Base-by-base conservation (phyloP, 1,284 basidiomycete genomes). In the Pterulicium gracile region DNA sequence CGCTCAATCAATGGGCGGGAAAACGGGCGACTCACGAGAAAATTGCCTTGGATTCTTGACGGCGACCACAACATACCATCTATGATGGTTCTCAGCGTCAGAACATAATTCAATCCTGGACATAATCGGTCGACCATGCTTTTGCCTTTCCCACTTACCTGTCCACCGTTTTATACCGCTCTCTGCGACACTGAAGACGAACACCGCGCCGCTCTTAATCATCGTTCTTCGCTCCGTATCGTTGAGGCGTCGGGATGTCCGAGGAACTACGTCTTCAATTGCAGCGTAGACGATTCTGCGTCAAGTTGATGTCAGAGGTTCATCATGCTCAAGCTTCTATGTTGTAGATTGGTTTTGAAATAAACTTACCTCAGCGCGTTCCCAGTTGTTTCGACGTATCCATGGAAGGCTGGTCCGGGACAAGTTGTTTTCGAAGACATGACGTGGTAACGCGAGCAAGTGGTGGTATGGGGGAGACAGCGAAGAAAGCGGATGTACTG, bases 151-250 rank as follows among this genome's bases (percentile, higher is more conserved):
- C 13, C 18, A 34, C 62, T 48, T 48, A 70, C 70, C 72, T 44
- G 87, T 89, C 87, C 87, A 89, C 17, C 87, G 72, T 59, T 86
- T 88, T 61, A 90, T 89, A 18, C 81, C 82, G 51, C 84, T 86
- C 56, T 88, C 84, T 52, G 83, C 77, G 57, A 88, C 86, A 55
- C 76, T 80, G 63, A 88, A 90, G 43, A 89, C 81, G 58, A 88
- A 90, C 21, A 89, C 77, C 7, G 82, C 75, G n/a, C 87, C 87
- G 47, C 81, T 83, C 52, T 73, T 72, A 59, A 90, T 85, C 71
- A 85, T 80, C 4, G 74, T 71, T 45, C 78, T 64, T 32, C 80
- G 72, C 55, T 90, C 86, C 19, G 79, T 72, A 55, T 88, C 85
- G 57, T 86, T 84, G 49, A 89, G 68, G 3, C 87, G 76, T 32